These are phyloP conservation scores for Tuber melanosporum DNA, from an alignment of 495 filamentous ascomycete species.

Conservation along the genomic window DNA sequence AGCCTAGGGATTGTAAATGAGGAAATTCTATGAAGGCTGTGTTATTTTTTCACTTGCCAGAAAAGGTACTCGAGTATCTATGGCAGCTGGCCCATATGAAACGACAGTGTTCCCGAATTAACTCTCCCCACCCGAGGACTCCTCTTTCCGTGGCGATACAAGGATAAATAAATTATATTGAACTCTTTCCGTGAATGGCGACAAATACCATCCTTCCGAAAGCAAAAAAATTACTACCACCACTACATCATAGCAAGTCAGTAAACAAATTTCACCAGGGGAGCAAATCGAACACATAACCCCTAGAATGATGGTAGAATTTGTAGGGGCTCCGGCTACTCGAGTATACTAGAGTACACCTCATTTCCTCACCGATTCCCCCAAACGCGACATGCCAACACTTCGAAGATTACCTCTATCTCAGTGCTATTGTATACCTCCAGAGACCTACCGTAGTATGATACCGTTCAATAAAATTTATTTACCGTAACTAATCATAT, in stretches of 20 bases:
- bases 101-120: too few species aligned
- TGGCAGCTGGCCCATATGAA: too few species aligned
- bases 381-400: background rate
- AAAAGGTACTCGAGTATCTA: too few species aligned
- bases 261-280: background rate
- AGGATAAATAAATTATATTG: too few species aligned
- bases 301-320: background rate
- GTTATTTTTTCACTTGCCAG: too few species aligned
- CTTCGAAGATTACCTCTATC: background rate
- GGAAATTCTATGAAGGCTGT: too few species aligned
- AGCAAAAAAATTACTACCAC: background rate
- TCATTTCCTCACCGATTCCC: background rate
- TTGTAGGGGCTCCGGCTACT: background rate
- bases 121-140: too few species aligned
- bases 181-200: background rate
- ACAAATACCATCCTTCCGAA: background rate
- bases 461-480: too few species aligned
- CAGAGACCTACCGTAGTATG: background rate
- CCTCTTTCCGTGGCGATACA: background rate
- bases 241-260: background rate
- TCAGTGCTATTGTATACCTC: background rate
- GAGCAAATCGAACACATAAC: background rate
- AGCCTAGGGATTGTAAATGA: too few species aligned
- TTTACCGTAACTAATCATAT: background rate
- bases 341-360: background rate